These are phyloP conservation scores for Pythium coloratum DNA, from an alignment of 352 stramenopile species.

Conservation along the genomic window DNA sequence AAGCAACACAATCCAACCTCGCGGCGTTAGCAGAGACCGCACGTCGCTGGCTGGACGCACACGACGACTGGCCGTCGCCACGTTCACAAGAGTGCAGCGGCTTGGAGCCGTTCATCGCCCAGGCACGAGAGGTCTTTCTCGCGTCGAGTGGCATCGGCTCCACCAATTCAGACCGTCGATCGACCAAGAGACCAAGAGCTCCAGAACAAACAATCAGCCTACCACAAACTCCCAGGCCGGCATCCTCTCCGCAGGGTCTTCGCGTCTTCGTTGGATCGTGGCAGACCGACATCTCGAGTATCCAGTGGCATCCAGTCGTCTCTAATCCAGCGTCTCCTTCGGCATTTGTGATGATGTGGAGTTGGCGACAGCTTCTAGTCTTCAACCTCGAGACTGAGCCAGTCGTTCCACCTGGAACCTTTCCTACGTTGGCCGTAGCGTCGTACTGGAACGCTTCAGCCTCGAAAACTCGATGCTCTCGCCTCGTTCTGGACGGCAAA, in stretches of 20 bases:
- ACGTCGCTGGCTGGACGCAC: not conserved
- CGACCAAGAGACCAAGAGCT: not conserved
- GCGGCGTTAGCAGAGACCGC: not conserved
- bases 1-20: not conserved
- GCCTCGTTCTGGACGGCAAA: conserved; percentile 12
- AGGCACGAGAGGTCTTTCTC: conserved; percentile 19
- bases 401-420: not conserved
- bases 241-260: not conserved
- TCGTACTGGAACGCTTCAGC: conserved; percentile 13
- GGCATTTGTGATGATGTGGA: conserved; percentile 18
- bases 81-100: not conserved
- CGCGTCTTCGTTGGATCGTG: conserved; percentile 1
- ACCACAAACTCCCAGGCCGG: not conserved
- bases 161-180: not conserved
- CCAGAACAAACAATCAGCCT: not conserved
- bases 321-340: not conserved
- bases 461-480: conserved; percentile 2
- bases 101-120: conserved; percentile 18
- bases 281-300: not conserved
- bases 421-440: not conserved
- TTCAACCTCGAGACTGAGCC: not conserved
- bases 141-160: not conserved
- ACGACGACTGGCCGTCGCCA: not conserved
- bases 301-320: not conserved
- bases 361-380: conserved; percentile 10